A percentile compares a stretch with the other conserved stretches of the same genome.
Evolutionary conservation across 768 basidiomycete species (phyloP).

Genomic region (Suillus alpinus): DNA sequence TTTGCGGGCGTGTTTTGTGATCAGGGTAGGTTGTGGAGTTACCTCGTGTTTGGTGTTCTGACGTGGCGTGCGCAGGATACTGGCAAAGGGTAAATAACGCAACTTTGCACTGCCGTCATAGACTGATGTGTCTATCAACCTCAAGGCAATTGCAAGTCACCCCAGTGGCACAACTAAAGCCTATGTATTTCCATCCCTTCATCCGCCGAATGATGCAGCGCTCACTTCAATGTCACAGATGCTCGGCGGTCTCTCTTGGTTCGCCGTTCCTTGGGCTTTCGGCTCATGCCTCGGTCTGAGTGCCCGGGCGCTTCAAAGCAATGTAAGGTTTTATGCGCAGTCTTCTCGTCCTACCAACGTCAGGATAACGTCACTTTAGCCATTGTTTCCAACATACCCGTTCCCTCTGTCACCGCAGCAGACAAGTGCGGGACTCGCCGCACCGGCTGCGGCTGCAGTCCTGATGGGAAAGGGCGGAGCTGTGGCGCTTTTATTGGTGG

Average conservation of each 20-base stretch:
- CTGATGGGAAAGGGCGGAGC: slow-evolving; percentile 35
- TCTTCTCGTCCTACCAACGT: not conserved
- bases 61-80: slow-evolving; percentile 25
- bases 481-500: slow-evolving; percentile 30
- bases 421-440: slow-evolving; percentile 25
- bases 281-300: slow-evolving; percentile 31
- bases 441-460: slow-evolving; percentile 31
- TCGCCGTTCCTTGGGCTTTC: slow-evolving; percentile 28
- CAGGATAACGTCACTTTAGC: slow-evolving; percentile 14
- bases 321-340: slow-evolving; percentile 3
- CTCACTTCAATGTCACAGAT: slow-evolving; percentile 22
- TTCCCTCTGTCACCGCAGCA: slow-evolving; percentile 9
- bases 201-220: not conserved
- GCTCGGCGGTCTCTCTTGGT: slow-evolving; percentile 42
- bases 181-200: slow-evolving; percentile 13
- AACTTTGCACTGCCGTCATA: not conserved
- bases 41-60: not conserved
- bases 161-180: slow-evolving; percentile 35
- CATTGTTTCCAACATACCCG: slow-evolving; percentile 38
- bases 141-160: slow-evolving; percentile 34
- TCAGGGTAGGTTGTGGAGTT: slow-evolving; percentile 22
- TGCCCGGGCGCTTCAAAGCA: slow-evolving; percentile 16
- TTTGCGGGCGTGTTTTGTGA: slow-evolving; percentile 36
- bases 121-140: not conserved
- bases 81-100: slow-evolving; percentile 34